These are phyloP conservation scores for Sclerospora graminicola DNA, from an alignment of 352 stramenopile genomes.

Conservation along the genomic window DNA sequence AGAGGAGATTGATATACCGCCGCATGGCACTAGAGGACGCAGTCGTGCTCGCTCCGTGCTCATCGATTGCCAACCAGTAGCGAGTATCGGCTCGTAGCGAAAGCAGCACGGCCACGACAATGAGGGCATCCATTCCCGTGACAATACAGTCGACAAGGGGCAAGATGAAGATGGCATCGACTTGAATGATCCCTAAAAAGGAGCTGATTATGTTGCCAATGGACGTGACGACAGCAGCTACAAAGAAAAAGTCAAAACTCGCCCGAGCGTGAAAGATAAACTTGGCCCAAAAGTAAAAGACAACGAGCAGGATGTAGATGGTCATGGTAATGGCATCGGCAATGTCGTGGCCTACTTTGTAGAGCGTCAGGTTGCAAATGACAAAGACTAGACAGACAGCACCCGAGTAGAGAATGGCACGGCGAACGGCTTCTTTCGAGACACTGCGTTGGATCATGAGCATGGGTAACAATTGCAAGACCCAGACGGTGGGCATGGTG, in stretches of 20 bases:
- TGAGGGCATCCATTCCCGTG: constrained; percentile 41
- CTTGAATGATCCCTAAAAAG: constrained; percentile 30
- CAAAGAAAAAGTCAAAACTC: constrained; percentile 81
- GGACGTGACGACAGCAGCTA: constrained; percentile 38
- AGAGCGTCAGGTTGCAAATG: constrained; percentile 51
- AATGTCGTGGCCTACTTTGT: constrained; percentile 31
- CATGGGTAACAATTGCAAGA: constrained; percentile 68
- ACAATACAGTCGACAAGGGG: constrained; percentile 44
- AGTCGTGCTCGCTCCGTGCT: constrained; percentile 27
- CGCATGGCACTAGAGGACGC: constrained; percentile 48
- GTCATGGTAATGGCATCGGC: constrained; percentile 43
- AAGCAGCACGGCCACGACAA: constrained; percentile 59
- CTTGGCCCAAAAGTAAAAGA: constrained; percentile 77
- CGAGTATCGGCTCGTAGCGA: constrained; percentile 70
- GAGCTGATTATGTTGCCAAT: constrained; percentile 37
- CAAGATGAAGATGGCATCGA: constrained; percentile 13
- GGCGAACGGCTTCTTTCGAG: constrained; percentile 59
- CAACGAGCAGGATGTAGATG: constrained; percentile 42
- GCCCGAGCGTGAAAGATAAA: constrained; percentile 62
- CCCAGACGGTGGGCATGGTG: constrained; percentile 54
- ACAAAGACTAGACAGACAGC: constrained; percentile 42
- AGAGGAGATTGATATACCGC: constrained; percentile 60
- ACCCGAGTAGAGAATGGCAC: constrained; percentile 62
- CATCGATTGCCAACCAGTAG: constrained; percentile 79
- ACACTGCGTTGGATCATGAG: constrained; percentile 82